Evolutionary conservation across 257 asterid species (phyloP).

Genomic region (Lycium ferocissimum): DNA sequence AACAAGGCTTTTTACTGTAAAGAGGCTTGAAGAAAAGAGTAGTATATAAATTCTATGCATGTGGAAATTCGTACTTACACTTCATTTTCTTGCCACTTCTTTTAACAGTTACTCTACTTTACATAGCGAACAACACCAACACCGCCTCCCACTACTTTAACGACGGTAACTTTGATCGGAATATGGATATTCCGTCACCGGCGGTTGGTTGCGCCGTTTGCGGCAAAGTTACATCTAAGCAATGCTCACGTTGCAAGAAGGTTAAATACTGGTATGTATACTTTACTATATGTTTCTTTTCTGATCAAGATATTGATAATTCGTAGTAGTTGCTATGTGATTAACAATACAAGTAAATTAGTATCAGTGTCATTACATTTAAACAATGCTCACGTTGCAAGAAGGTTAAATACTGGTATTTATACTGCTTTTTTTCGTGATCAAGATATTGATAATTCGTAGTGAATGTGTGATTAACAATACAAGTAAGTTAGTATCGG

Average conservation of each 20-base stretch:
- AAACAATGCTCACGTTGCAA: constrained; percentile 75
- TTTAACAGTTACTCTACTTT: not conserved
- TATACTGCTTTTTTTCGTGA: too few relatives aligned
- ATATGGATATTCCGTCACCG: constrained; percentile 27
- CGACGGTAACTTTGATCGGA: constrained; percentile 15
- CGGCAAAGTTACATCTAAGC: constrained; percentile 50
- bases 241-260: constrained; percentile 77
- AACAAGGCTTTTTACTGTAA: not conserved
- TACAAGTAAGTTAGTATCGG: too few relatives aligned
- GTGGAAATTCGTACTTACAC: not conserved
- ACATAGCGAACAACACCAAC: not conserved
- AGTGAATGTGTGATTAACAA: not conserved
- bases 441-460: too few relatives aligned
- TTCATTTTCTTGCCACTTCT: not conserved
- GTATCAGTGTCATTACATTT: constrained; percentile 7
- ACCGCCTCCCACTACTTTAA: too few relatives aligned
- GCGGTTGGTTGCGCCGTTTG: constrained; percentile 64
- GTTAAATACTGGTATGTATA: constrained; percentile 76
- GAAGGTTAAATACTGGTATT: constrained; percentile 88
- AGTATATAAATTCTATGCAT: not conserved
- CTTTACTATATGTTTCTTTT: too few relatives aligned
- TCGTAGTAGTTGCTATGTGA: not conserved
- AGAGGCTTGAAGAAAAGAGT: too few relatives aligned
- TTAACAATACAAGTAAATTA: too few relatives aligned
- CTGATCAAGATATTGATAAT: too few relatives aligned